Conservation (phyloP, 495 filamentous ascomycete species). For the Tuber calosporum region DNA sequence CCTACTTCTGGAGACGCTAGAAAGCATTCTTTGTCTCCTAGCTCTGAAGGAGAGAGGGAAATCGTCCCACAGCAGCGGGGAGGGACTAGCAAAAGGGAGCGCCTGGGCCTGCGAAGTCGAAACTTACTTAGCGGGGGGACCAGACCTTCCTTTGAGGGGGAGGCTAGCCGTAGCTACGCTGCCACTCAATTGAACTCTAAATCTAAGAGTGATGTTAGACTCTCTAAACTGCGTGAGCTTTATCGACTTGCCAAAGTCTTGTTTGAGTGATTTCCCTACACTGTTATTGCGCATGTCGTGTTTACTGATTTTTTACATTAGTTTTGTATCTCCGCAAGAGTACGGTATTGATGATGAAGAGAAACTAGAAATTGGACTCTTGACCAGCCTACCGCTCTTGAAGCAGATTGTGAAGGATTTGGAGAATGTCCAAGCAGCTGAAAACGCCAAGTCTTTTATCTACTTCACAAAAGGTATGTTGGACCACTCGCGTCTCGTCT, state of each 20-base stretch:
- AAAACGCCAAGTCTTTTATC: slow-evolving; percentile 89
- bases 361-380: slow-evolving; percentile 92
- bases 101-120: slow-evolving; percentile 31
- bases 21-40: slow-evolving; percentile 25
- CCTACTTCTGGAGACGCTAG: slow-evolving; percentile 7
- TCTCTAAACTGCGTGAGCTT: slow-evolving; percentile 81
- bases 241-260: slow-evolving; percentile 89
- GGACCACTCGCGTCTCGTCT: background rate
- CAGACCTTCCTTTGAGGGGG: slow-evolving; percentile 30
- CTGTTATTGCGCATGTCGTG: slow-evolving; percentile 1
- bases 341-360: slow-evolving; percentile 91
- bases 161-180: slow-evolving; percentile 46
- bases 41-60: slow-evolving; percentile 30
- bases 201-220: slow-evolving; percentile 72
- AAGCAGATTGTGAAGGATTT: slow-evolving; percentile 93
- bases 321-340: slow-evolving; percentile 93
- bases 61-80: slow-evolving; percentile 10
- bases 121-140: slow-evolving; percentile 27
- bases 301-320: slow-evolving; percentile 11
- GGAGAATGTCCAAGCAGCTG: slow-evolving; percentile 92
- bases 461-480: slow-evolving; percentile 76
- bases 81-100: slow-evolving; percentile 28
- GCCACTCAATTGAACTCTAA: slow-evolving; percentile 69
- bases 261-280: slow-evolving; percentile 55
- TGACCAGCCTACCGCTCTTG: slow-evolving; percentile 85